These are phyloP conservation scores for Malassezia brasiliensis DNA, from an alignment of 1,284 basidiomycete genomes.

Conservation along the genomic window DNA sequence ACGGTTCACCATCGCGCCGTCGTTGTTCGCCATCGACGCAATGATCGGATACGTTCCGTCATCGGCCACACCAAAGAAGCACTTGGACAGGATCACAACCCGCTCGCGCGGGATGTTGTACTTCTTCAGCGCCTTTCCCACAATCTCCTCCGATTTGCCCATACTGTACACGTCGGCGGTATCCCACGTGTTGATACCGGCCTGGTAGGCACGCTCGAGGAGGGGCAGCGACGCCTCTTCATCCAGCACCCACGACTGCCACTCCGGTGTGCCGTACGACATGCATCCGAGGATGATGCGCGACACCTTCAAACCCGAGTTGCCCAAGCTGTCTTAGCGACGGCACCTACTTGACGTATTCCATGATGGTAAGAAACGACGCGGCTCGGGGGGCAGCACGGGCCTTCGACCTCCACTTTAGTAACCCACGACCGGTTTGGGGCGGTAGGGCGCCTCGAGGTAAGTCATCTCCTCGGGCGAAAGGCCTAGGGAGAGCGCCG, in stretches of 20 bases:
- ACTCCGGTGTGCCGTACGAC: slow-evolving; percentile 51
- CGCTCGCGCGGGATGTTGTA: slow-evolving; percentile 63
- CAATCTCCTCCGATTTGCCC: slow-evolving; percentile 64
- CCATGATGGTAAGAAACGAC: neutral
- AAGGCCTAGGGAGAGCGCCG: slow-evolving; percentile 2
- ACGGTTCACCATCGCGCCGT: slow-evolving; percentile 51
- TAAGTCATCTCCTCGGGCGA: slow-evolving; percentile 1
- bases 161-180: slow-evolving; percentile 60
- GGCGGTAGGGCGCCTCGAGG: slow-evolving; percentile 11
- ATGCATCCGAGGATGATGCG: slow-evolving; percentile 54
- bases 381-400: neutral
- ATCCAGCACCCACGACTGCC: slow-evolving; percentile 55
- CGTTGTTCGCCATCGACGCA: slow-evolving; percentile 5
- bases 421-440: slow-evolving; percentile 10
- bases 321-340: slow-evolving; percentile 2
- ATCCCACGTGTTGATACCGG: slow-evolving; percentile 62
- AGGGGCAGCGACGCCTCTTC: slow-evolving; percentile 52
- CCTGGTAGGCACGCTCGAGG: slow-evolving; percentile 18
- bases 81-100: slow-evolving; percentile 62
- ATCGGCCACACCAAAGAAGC: slow-evolving; percentile 53
- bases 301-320: slow-evolving; percentile 39
- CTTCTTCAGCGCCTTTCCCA: slow-evolving; percentile 68
- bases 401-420: neutral
- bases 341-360: slow-evolving; percentile 5
- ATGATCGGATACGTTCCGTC: slow-evolving; percentile 19